Base-by-base conservation (phyloP, 2,329 filamentous ascomycete species). In the Xenosphaeropsis pyriputrescens region DNA sequence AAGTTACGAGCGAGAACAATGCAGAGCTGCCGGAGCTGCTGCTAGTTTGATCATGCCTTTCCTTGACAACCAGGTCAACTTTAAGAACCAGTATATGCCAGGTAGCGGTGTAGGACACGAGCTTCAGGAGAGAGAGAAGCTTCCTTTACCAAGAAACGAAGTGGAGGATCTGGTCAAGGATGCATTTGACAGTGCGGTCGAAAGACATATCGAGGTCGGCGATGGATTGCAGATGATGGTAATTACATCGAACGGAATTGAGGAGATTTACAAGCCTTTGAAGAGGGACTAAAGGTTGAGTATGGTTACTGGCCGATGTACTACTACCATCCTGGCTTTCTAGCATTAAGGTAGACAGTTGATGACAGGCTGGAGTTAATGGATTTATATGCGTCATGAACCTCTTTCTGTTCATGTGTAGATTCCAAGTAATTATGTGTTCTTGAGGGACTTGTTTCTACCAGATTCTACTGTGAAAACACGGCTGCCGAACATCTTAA, bases 11-110 rank as follows among this genome's bases (percentile, higher is more conserved):
- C 71, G 91, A 47, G 91, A 98, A 65, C 85, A 93, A 65, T 95
- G 88, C 65, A 78, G 89, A 47, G 88, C 91, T 29, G 91, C 85
- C 32, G 91, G 91, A 51, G 88, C 91, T 12, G 88, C 88, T 15
- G 81, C 85, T 38, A 91, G 84, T 54, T 65, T 98, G 60, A 98
- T 98, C 63, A 98, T 95, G 84, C 91, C 91, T 2, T 98, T 98
- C 70, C 65, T 98, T 55, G 91, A 98, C 62, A 98, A 98, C 61
- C 93, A 98, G 64, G 91, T 98, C 67, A 96, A 96, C 67, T 89
- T 89, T 70, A 98, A 95, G 74, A 98, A 98, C 60, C 89, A 95
- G 67, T 93, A 94, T 58, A 70, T 91, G 39, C 86, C 89, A 9
- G 84, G 80, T 34, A 89, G 83, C 51, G 86, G 85, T 40, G 72